A percentile compares a stretch with the other conserved stretches of the same genome.
Conservation (phyloP, 495 filamentous ascomycete species). For the Aspergillus nanangensis region DNA sequence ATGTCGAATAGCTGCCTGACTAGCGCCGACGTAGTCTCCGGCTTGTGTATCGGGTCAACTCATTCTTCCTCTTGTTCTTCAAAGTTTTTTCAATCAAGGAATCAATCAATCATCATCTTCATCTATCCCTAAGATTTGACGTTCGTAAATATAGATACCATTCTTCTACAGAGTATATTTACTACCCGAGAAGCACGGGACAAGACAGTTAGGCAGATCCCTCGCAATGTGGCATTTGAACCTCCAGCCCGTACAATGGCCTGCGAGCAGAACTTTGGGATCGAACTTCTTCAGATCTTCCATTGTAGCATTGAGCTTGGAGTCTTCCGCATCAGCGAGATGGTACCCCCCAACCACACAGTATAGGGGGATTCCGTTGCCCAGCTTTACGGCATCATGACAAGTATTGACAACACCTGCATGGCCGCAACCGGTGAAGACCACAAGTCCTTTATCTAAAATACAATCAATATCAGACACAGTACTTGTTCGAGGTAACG, state of each 20-base stretch:
- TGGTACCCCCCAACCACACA: constrained; percentile 46
- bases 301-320: constrained; percentile 29
- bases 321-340: constrained; percentile 31
- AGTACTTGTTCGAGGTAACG: too few species aligned
- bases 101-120: too few species aligned
- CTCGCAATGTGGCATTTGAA: constrained; percentile 43
- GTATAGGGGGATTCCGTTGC: constrained; percentile 29
- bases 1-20: too few species aligned
- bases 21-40: too few species aligned
- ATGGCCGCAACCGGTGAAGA: constrained; percentile 45
- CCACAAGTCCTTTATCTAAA: constrained; percentile 37
- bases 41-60: too few species aligned
- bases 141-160: too few species aligned
- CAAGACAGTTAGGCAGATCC: constrained; percentile 12
- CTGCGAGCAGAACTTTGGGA: constrained; percentile 35
- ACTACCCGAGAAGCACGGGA: constrained; percentile 11
- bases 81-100: too few species aligned
- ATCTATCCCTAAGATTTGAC: too few species aligned
- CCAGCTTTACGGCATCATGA: constrained; percentile 28
- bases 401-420: constrained; percentile 41
- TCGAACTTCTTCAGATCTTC: constrained; percentile 32
- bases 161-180: constrained; percentile 10
- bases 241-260: constrained; percentile 47
- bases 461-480: too few species aligned
- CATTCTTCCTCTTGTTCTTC: too few species aligned